Conservation (phyloP, 164 flowering plant genomes). For the Santalum album region DNA sequence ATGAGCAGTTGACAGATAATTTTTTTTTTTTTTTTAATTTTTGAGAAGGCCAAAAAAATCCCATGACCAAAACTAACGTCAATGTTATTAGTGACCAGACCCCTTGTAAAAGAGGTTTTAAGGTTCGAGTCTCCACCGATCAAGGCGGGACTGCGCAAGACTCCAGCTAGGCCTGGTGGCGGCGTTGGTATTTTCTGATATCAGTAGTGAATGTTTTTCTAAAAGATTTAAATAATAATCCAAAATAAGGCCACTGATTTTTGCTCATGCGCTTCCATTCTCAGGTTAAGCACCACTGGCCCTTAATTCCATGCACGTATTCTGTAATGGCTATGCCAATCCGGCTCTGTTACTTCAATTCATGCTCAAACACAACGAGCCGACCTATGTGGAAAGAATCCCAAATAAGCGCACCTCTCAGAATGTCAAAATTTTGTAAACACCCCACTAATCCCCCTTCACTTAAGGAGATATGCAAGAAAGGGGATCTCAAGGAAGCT, state of each 20-base stretch:
- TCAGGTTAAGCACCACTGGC: constrained; percentile 3
- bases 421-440: constrained; percentile 12
- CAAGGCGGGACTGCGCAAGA: no score
- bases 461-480: constrained; percentile 26
- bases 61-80: no score
- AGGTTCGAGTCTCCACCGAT: no score
- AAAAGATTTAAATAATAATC: no score
- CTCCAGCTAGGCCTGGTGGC: no score
- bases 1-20: no score
- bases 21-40: no score
- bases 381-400: constrained; percentile 9
- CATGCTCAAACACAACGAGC: constrained; percentile 2
- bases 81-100: no score
- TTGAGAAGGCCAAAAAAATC: no score
- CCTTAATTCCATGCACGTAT: constrained; percentile 9
- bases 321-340: constrained; percentile 15
- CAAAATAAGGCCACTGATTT: background rate
- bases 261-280: constrained; percentile 7
- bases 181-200: no score
- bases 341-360: constrained; percentile 5
- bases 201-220: no score
- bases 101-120: no score
- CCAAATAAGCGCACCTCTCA: constrained; percentile 14
- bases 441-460: constrained; percentile 14
- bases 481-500: constrained; percentile 40